Base-by-base conservation (phyloP, 2,329 filamentous ascomycete genomes). In the Pyricularia sp. region DNA sequence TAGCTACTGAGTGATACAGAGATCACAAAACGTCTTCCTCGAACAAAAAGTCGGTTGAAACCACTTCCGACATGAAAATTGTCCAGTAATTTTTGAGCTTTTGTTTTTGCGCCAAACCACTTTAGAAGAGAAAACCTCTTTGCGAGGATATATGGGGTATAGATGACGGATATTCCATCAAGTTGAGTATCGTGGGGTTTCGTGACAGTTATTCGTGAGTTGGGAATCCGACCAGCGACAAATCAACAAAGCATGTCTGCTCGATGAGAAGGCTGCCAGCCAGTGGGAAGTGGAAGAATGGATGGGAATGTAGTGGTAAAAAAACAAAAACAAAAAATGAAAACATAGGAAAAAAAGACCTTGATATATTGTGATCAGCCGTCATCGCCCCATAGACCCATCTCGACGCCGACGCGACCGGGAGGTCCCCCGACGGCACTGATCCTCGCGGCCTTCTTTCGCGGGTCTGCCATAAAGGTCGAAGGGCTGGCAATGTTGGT, bases 391-490 rank as follows among this genome's bases (percentile, higher is more conserved):
- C 74, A 77, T 74, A 73, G 75, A 7, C 73, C 73, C 1, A 71
- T 71, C 66, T 75, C 76, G 61, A 74, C 69, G 30, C 72, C 71
- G 3, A 73, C 71, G 30, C 66, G 64, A 1, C 30, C n/a, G 12
- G 42, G 28, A 2, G 42, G 25, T 26, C 42, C 42, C 12, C 78
- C 78, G n/a, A 79, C 77, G 2, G 78, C 78, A 63, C 78, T 79
- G 71, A 79, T 73, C 64, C 78, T 72, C 20, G 78, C 74, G 20
- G 75, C 75, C 69, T 77, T 77, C 70, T 77, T 79, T n/a, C 74
- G 73, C 33, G 73, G 75, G 65, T 75, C 72, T 25, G 74, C 70
- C 58, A 72, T 68, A 30, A 71, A 70, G 55, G 71, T 64, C 17
- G 73, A 71, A 23, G 71, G 70, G 63, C 63, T 31, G 6, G 63